Percentiles rank a stretch among this genome's conserved stretches.
Conservation (phyloP, 768 basidiomycete species). For the Suillus paluster region DNA sequence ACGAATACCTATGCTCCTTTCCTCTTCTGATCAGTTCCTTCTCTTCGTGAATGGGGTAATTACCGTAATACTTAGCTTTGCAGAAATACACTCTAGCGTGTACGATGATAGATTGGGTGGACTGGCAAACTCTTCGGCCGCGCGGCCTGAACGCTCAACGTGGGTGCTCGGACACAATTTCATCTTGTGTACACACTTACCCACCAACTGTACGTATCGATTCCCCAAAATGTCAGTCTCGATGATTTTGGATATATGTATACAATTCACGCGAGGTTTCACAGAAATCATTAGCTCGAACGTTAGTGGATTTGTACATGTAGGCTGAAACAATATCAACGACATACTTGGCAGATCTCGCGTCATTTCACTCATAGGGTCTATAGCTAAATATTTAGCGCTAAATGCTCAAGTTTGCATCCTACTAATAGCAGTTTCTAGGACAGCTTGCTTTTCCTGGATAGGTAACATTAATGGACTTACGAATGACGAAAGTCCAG, state of each 20-base stretch:
- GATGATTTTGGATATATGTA: background rate
- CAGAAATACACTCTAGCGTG: too few relatives aligned
- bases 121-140: too few relatives aligned
- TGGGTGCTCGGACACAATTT: background rate
- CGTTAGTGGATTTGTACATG: background rate
- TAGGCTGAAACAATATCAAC: background rate
- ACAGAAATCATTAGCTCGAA: background rate
- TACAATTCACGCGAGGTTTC: background rate
- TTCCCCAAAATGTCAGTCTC: background rate
- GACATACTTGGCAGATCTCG: background rate
- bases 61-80: too few relatives aligned
- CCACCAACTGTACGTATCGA: slow-evolving; percentile 2
- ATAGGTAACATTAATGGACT: background rate
- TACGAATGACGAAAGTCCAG: background rate
- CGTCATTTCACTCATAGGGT: background rate
- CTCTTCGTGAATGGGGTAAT: too few relatives aligned
- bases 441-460: background rate
- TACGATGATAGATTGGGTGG: too few relatives aligned
- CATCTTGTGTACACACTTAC: background rate
- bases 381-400: too few relatives aligned
- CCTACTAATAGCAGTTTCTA: background rate
- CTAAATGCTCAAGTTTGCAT: background rate
- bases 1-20: slow-evolving; percentile 52
- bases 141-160: too few relatives aligned
- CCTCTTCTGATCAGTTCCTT: too few relatives aligned